These are phyloP conservation scores for Colletotrichum magnum DNA, from an alignment of 2,329 filamentous ascomycete species.

Conservation along the genomic window DNA sequence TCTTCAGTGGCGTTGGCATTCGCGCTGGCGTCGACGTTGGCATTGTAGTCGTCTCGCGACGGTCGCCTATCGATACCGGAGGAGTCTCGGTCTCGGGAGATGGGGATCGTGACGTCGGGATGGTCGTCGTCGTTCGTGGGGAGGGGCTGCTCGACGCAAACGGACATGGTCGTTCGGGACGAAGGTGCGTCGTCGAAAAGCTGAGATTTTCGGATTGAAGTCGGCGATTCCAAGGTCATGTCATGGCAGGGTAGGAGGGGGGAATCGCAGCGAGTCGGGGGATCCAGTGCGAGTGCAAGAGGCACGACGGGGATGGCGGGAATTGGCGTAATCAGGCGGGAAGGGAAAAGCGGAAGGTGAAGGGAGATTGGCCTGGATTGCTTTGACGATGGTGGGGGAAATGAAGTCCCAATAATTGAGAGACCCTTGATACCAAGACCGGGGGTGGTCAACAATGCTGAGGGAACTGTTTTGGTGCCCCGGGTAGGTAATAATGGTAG, in stretches of 20 bases:
- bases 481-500: not conserved
- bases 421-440: constrained; percentile 41
- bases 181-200: constrained; percentile 18
- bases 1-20: constrained; percentile 44
- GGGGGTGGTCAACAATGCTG: constrained; percentile 36
- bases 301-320: constrained; percentile 20
- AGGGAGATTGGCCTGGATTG: constrained; percentile 38
- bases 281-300: not conserved
- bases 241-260: constrained; percentile 27
- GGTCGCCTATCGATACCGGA: constrained; percentile 36
- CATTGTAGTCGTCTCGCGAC: constrained; percentile 41
- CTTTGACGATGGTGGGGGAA: constrained; percentile 42
- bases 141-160: constrained; percentile 38
- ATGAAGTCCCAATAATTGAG: constrained; percentile 42
- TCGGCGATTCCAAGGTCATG: constrained; percentile 35
- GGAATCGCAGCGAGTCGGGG: constrained; percentile 8
- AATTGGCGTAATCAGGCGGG: constrained; percentile 29
- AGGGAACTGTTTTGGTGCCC: constrained; percentile 22
- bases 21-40: constrained; percentile 28
- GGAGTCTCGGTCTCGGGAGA: constrained; percentile 31
- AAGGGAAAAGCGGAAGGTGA: constrained; percentile 27
- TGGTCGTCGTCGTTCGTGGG: constrained; percentile 34
- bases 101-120: constrained; percentile 33
- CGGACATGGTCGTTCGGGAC: constrained; percentile 34
- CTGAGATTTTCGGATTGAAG: constrained; percentile 25